Base-by-base conservation (phyloP, 2,329 filamentous ascomycete genomes). In the Arachnomyces sp. region DNA sequence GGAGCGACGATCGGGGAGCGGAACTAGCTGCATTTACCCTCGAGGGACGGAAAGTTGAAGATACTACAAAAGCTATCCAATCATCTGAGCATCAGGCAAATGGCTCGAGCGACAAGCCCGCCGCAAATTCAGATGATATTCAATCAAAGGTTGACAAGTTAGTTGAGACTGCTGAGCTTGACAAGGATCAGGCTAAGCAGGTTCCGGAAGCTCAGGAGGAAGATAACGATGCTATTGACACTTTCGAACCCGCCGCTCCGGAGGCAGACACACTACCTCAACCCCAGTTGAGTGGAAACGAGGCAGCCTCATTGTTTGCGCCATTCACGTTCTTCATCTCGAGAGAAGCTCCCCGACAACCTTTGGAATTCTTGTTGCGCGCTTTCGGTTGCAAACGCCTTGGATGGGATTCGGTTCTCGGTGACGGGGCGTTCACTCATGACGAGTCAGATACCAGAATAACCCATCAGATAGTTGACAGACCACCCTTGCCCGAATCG, bases 381-480 rank as follows among this genome's bases (percentile, higher is more conserved):
- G 78, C 90, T 3, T 98, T 96, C 57, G 92, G 92, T 48, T 96
- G 90, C 72, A 95, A 90, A 71, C 80, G 90, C 33, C 83, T 98
- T 51, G 92, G 89, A 31, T 98, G 92, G 92, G 90, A 96, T 57
- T 75, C 80, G 25, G 83, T 94, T 15, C 75, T 95, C 14, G 92
- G 92, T 38, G 89, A 88, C 46, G 92, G 92, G 34, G 85, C 92
- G 36, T 98, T 86, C 68, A 96, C 89, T 25, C 84, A 85, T 37
- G 78, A 95, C 59, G 90, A 96, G 67, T 73, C 78, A 12, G 88
- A 98, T 57, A 78, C 86, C 4, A 73, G 81, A 40, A 96, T 98
- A 52, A 98, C 92, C 18, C 92, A 98, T 64, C 92, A 98, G 62
- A 82, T 98, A 50, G 86, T 98, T 41, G 92, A 98, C 62, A 78